Percentiles rank a stretch among this genome's conserved stretches.
Conservation (phyloP, 306 rosid genomes). For the Cucurbita ficifolia region DNA sequence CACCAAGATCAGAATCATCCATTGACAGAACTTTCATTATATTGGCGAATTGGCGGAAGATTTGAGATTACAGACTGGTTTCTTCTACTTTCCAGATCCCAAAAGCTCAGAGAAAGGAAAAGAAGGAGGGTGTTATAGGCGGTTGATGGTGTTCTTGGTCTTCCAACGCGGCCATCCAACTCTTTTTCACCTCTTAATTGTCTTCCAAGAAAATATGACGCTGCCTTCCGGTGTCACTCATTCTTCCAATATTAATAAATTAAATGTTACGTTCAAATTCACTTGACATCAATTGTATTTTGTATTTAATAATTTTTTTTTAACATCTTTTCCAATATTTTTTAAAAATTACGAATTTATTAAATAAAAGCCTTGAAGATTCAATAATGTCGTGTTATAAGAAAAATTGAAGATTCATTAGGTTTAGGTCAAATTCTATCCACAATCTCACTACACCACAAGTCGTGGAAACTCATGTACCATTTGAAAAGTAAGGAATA, state of each 20-base stretch:
- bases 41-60: not conserved
- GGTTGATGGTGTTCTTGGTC: not conserved
- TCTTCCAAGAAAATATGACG: not conserved
- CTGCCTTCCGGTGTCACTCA: not conserved
- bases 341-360: too few species aligned
- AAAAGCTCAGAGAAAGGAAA: not conserved
- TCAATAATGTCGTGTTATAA: too few species aligned
- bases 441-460: too few species aligned
- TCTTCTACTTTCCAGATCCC: not conserved
- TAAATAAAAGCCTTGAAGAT: too few species aligned
- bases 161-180: not conserved
- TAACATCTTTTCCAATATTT: too few species aligned
- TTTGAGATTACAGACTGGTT: not conserved
- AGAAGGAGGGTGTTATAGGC: not conserved
- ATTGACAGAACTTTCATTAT: not conserved
- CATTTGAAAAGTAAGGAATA: too few species aligned
- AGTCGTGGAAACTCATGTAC: too few species aligned
- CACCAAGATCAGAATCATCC: not conserved
- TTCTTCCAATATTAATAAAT: not conserved
- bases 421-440: too few species aligned
- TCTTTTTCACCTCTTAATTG: not conserved
- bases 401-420: too few species aligned
- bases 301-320: too few species aligned
- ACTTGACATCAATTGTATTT: too few species aligned
- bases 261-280: too few species aligned